Evolutionary conservation across 1,139 yeast genomes (phyloP).

Genomic region (Yarrowia galli): DNA sequence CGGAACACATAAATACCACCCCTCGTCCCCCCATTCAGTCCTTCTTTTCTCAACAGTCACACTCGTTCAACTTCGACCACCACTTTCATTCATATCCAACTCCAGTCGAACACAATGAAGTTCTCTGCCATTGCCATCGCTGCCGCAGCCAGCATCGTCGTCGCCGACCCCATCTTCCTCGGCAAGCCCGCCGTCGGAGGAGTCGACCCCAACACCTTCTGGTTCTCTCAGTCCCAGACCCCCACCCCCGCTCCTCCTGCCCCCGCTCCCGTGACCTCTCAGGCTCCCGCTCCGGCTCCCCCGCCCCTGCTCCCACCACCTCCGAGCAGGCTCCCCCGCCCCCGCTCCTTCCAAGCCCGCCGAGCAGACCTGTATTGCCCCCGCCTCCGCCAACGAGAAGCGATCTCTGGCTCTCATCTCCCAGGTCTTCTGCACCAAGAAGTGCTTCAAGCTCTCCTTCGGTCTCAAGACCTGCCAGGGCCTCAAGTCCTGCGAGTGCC

Average conservation of each 20-base stretch:
- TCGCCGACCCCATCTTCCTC: constrained; percentile 36
- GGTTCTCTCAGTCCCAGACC: constrained; percentile 36
- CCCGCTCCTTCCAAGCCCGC: constrained; percentile 13
- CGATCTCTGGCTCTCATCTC: constrained; percentile 29
- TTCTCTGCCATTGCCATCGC: constrained; percentile 40
- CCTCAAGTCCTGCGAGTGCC: constrained; percentile 29
- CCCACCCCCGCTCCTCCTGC: constrained; percentile 30
- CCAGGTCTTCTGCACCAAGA: constrained; percentile 36
- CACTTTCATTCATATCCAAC: constrained; percentile 31
- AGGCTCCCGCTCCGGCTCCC: constrained; percentile 17
- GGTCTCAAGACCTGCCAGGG: constrained; percentile 34
- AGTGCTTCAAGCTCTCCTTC: constrained; percentile 37
- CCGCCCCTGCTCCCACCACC: constrained; percentile 7
- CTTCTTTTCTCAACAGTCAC: constrained; percentile 24
- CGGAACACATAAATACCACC: constrained; percentile 13
- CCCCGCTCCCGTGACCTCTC: constrained; percentile 15
- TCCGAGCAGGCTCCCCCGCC: constrained; percentile 12
- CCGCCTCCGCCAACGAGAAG: constrained; percentile 35
- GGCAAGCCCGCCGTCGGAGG: constrained; percentile 30
- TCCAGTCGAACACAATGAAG: constrained; percentile 39
- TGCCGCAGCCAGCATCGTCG: constrained; percentile 40
- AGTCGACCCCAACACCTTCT: constrained; percentile 24
- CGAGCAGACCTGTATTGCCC: constrained; percentile 17
- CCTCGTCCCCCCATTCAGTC: background rate
- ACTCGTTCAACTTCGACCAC: constrained; percentile 29